phyloP scores from a whole-genome alignment of 495 filamentous ascomycete species.

The Hyaloscypha finlandica region DNA sequence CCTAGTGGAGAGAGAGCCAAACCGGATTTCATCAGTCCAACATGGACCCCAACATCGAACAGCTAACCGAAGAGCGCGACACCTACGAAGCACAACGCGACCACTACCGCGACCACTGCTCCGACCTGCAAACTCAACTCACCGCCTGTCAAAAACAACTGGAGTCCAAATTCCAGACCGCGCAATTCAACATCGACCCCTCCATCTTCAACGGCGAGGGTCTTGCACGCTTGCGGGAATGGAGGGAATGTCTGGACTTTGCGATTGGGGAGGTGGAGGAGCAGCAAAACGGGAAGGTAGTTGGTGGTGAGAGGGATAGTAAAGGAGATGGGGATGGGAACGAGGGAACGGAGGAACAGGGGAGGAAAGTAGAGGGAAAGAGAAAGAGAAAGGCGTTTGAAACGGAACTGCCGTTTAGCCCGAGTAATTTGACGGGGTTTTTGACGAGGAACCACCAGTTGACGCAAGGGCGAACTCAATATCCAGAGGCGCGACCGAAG shows the following conservation, averaged over 20 bases:
- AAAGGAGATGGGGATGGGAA: too few species aligned
- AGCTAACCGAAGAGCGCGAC: background rate
- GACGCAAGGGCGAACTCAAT: background rate
- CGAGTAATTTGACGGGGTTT: background rate
- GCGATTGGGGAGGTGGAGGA: background rate
- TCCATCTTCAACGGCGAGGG: background rate
- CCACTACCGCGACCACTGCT: background rate
- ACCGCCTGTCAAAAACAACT: background rate
- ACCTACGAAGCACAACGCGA: background rate
- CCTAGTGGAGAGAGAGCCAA: background rate
- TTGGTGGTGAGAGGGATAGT: too few species aligned
- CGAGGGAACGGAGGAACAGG: background rate
- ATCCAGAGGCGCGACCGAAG: background rate
- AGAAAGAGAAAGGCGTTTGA: background rate
- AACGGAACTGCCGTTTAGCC: background rate
- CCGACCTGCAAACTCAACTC: background rate
- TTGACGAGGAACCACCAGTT: background rate
- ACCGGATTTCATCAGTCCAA: background rate
- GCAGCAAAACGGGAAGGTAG: too few species aligned
- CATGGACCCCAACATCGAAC: background rate
- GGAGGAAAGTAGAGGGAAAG: background rate
- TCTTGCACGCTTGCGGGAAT: background rate
- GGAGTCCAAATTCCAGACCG: background rate
- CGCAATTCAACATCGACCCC: background rate
- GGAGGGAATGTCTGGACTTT: background rate